phyloP scores from a whole-genome alignment of 1,284 basidiomycete genomes.

The Leccinum fallax region DNA sequence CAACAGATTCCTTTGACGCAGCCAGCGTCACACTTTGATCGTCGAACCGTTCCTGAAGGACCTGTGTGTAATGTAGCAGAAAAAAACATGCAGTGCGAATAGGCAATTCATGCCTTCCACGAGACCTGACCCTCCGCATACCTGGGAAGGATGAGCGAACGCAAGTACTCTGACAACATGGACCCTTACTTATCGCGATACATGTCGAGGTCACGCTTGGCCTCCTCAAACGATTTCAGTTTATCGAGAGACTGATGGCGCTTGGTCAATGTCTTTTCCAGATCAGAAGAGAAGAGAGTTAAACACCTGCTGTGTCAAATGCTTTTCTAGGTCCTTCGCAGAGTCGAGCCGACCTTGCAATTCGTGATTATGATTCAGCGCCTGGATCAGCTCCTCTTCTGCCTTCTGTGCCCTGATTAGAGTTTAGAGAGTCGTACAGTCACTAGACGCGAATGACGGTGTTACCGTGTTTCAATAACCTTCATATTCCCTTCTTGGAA shows the following conservation, averaged over 20 bases:
- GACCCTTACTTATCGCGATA: conserved; percentile 30
- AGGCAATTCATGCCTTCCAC: conserved; percentile 28
- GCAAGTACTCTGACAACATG: neutral
- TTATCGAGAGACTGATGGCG: conserved; percentile 26
- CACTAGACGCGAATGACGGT: neutral
- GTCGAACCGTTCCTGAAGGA: conserved; percentile 62
- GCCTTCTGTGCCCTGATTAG: conserved; percentile 24
- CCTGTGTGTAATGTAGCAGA: conserved; percentile 32
- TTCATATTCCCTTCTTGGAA: conserved; percentile 34
- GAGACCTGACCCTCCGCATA: conserved; percentile 35
- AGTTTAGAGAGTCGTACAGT: conserved; percentile 14
- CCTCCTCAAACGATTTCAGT: conserved; percentile 20
- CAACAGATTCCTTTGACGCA: conserved; percentile 53
- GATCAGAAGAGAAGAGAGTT: conserved; percentile 16
- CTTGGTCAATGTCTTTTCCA: conserved; percentile 23
- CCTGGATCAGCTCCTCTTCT: conserved; percentile 22
- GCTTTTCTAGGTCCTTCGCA: conserved; percentile 29
- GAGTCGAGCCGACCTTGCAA: conserved; percentile 35
- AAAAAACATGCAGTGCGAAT: neutral
- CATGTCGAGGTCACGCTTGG: conserved; percentile 23
- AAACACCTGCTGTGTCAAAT: conserved; percentile 22
- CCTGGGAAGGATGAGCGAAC: conserved; percentile 14
- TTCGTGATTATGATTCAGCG: conserved; percentile 23
- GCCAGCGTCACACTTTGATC: conserved; percentile 54
- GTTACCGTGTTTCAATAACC: conserved; percentile 31